A percentile compares a stretch with the other conserved stretches of the same genome.
phyloP scores from a whole-genome alignment of 2,329 filamentous ascomycete genomes.

The Clonostachys byssicola region DNA sequence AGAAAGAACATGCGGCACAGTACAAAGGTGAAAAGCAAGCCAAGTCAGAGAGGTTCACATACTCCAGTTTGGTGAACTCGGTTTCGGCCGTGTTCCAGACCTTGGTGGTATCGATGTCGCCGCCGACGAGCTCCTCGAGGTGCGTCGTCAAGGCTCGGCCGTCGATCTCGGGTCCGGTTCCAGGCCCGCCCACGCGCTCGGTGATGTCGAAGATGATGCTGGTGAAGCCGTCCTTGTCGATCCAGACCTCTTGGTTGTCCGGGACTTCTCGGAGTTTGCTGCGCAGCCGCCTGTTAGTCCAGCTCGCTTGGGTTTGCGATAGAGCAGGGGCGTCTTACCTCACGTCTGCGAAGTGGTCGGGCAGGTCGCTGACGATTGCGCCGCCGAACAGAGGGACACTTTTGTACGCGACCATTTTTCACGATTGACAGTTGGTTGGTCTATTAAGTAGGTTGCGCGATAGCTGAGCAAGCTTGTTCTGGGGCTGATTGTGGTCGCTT shows the following conservation, averaged over 20 bases:
- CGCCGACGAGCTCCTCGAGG: constrained; percentile 64
- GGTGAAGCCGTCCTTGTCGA: constrained; percentile 78
- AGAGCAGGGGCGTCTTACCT: constrained; percentile 44
- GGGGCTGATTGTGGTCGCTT: too few species aligned
- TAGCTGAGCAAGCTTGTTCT: too few species aligned
- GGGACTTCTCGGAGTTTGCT: constrained; percentile 73
- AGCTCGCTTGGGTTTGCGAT: not conserved
- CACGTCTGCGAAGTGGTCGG: constrained; percentile 65
- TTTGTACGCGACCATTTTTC: constrained; percentile 47
- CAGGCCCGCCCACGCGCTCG: constrained; percentile 64
- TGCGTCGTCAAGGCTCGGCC: constrained; percentile 67
- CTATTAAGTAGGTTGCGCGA: too few species aligned
- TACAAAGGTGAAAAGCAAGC: not conserved
- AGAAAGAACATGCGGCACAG: too few species aligned
- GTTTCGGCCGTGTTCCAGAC: constrained; percentile 64
- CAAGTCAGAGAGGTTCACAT: constrained; percentile 19
- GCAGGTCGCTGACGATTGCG: constrained; percentile 66
- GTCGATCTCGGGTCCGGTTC: constrained; percentile 55
- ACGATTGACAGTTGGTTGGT: too few species aligned
- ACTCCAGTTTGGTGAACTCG: constrained; percentile 51
- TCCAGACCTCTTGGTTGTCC: constrained; percentile 89
- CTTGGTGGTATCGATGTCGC: constrained; percentile 58
- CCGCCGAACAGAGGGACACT: constrained; percentile 66
- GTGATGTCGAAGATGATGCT: constrained; percentile 89
- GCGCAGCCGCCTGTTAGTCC: not conserved